Percentiles rank a stretch among this genome's conserved stretches.
These are phyloP conservation scores for Suhomyces bokatorum DNA, from an alignment of 1,139 yeast species.

Conservation along the genomic window DNA sequence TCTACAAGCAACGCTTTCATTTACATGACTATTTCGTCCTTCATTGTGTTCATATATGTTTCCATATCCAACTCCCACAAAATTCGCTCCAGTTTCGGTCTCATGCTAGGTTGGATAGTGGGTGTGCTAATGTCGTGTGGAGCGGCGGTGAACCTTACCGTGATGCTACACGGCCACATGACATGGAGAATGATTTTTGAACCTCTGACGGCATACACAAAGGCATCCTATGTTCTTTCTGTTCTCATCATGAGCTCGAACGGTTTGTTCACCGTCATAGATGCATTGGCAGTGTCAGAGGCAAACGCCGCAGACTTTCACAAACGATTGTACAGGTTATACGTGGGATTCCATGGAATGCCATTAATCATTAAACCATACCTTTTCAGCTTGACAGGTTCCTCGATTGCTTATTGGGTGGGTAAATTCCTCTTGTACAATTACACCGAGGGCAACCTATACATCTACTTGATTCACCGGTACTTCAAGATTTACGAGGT, in stretches of 20 bases:
- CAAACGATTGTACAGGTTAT: conserved; percentile 30
- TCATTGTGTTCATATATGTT: conserved; percentile 32
- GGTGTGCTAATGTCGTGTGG: conserved; percentile 54
- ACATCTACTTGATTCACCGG: conserved; percentile 20
- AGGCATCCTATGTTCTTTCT: conserved; percentile 26
- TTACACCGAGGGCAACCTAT: conserved; percentile 23
- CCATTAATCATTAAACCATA: conserved; percentile 26
- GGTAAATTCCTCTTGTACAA: conserved; percentile 18
- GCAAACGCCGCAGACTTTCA: conserved; percentile 21
- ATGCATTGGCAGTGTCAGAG: conserved; percentile 19
- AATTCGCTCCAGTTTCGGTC: conserved; percentile 60
- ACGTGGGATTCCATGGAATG: conserved; percentile 20
- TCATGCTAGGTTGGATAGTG: conserved; percentile 59
- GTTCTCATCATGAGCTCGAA: conserved; percentile 34
- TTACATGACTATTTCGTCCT: conserved; percentile 13
- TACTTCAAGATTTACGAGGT: conserved; percentile 21
- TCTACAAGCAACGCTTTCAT: conserved; percentile 13
- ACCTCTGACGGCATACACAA: conserved; percentile 32
- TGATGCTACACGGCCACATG: conserved; percentile 18
- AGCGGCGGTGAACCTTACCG: conserved; percentile 44
- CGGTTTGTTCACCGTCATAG: conserved; percentile 30
- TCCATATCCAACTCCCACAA: conserved; percentile 55
- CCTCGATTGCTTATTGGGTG: conserved; percentile 12
- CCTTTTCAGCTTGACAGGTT: conserved; percentile 15
- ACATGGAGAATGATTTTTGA: conserved; percentile 34